Base-by-base conservation (phyloP, 352 stramenopile genomes). In the Phytophthora meadii region DNA sequence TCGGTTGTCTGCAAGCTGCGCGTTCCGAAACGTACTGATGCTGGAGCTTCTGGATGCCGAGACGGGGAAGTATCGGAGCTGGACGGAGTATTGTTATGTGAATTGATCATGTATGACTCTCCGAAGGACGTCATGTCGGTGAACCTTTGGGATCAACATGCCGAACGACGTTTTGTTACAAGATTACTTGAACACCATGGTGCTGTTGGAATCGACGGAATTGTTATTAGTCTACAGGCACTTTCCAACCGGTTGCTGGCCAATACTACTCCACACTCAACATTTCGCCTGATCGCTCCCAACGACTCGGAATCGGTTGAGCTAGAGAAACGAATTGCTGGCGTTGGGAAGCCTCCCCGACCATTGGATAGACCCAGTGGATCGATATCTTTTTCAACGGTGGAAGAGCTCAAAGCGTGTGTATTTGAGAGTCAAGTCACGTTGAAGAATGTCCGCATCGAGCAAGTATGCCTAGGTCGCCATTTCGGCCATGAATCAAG, bases 121-220 rank as follows among this genome's bases (percentile, higher is more conserved):
- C 32, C 42, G 2, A 52, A 47, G 41, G 74, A 84, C 40, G 57
- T 60, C 25, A 88, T 89, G 65, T 58, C 72, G 12, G 50, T 89
- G 25, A 88, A 89, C 28, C 61, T 92, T 36, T 90, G 81, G 79
- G 79, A 92, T 34, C 83, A 90, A 39, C 77, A 86, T 51, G 75
- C 83, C 1, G 79, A 92, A 11, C 75, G 75, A 25, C 61, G 65
- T 4, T 82, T 87, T 44, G 61, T 82, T 14, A 34, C 63, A 2
- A 56, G 66, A 7, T 65, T 92, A 55, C 27, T 89, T 37, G 41
- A 70, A 2, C 70, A 89, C n/a, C 49, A 34, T 12, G 73, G 75
- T 17, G 41, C 50, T 19, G 27, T 89, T 24, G 70, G 80, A 42
- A 72, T 88, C 17, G 22, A 50, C 27, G 67, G 77, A 2, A 50